Evolutionary conservation across 164 flowering plant genomes (phyloP), one percentile per base, ranked within the genome.

Genomic region (Stephania japonica): DNA sequence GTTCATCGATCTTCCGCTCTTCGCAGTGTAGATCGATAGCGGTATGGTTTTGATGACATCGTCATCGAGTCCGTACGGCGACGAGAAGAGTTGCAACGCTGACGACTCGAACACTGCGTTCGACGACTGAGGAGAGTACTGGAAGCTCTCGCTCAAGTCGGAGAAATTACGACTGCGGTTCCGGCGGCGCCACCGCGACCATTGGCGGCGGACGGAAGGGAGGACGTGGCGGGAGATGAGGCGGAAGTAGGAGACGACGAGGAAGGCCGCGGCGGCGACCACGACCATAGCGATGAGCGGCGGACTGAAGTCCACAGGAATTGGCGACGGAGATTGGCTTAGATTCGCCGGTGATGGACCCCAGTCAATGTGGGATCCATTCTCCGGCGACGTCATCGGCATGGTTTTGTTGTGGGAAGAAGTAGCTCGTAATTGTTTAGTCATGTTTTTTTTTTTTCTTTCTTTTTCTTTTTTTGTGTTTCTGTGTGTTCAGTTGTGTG

Each of bases 201-300:
- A 70, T 7, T 78, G 81, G 44, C 71, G 77, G 7, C 84, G 85
- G 68, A 86, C 41, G 0, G 89, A 89, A 0, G 87, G 88, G 49
- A 85, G 73, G 27, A 89, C 70, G 76, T 84, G 86, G 75, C 90
- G 89, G 72, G 94, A 91, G 79, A 95, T 86, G 72, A 89, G 84
- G 25, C 99, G 94, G 59, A 92, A 89, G 86, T 90, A 96, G 14
- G 95, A 84, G 69, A 96, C 85, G 76, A 90, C 42, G 43, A 93
- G 80, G 73, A 96, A 92, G 8, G 98, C 99, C 18, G 97, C 76
- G 69, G 90, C 89, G n/a, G 89, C 88, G 43, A 91, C 85, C 18
- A 85, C 93, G 6, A 93, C 91, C 97, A 90, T 93, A 71, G 92
- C 94, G 70, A 96, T 93, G 64, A 96, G 68, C 19, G 98, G 95